These are phyloP conservation scores for Apiospora hydei DNA, from an alignment of 2,329 filamentous ascomycete genomes.

Conservation along the genomic window DNA sequence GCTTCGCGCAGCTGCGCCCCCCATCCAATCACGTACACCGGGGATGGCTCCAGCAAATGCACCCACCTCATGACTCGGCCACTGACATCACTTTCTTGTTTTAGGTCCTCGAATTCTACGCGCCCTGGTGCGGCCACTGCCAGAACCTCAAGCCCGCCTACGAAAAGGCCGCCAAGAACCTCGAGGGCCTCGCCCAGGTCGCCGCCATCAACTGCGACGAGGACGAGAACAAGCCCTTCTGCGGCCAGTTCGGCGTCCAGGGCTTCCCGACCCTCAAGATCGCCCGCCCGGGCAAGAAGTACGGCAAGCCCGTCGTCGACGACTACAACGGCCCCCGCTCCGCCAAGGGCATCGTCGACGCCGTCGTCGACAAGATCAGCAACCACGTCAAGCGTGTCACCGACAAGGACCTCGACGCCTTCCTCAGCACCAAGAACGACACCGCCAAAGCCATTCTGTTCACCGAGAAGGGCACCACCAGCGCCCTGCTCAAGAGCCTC, in stretches of 20 bases:
- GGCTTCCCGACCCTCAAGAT: constrained; percentile 98
- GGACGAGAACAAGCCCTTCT: constrained; percentile 88
- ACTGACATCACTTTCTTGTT: not conserved
- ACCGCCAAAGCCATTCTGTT: constrained; percentile 89
- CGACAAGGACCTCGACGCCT: constrained; percentile 80
- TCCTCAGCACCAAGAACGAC: constrained; percentile 72
- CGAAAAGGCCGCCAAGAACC: constrained; percentile 89
- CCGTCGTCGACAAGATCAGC: constrained; percentile 85
- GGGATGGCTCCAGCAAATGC: not conserved
- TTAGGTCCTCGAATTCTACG: constrained; percentile 84
- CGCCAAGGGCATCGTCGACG: constrained; percentile 87
- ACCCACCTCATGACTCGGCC: constrained; percentile 9
- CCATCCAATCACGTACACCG: constrained; percentile 1
- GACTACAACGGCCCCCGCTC: constrained; percentile 87
- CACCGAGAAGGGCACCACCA: constrained; percentile 90
- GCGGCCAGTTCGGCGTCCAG: constrained; percentile 83
- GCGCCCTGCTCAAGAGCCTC: constrained; percentile 80
- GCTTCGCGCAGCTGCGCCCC: not conserved
- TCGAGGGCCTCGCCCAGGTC: constrained; percentile 92
- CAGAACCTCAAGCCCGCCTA: constrained; percentile 94
- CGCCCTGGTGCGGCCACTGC: constrained; percentile 98
- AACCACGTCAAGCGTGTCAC: constrained; percentile 86
- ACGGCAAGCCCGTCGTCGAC: constrained; percentile 77
- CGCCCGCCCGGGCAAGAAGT: constrained; percentile 82
- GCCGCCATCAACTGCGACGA: constrained; percentile 96